A percentile compares a stretch with the other conserved stretches of the same genome.
phyloP scores from a whole-genome alignment of 495 filamentous ascomycete species.

The Apiosordaria backusii region DNA sequence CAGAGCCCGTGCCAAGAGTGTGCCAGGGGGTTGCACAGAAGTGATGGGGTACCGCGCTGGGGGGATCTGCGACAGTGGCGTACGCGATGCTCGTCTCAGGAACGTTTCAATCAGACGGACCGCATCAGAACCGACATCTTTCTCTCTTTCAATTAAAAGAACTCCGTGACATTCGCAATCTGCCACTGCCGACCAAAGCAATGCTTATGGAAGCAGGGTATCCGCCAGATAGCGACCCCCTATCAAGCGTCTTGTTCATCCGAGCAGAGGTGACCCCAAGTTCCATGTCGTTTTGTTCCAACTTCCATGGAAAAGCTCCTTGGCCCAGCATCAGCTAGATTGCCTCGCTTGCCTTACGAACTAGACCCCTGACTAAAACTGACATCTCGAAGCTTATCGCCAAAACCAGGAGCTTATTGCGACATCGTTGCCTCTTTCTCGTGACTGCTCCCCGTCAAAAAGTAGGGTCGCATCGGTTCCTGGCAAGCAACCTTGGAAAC shows the following conservation, averaged over 20 bases:
- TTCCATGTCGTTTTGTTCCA: no score
- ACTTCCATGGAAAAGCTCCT: no score
- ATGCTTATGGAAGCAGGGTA: no score
- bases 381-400: background rate
- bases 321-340: no score
- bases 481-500: background rate
- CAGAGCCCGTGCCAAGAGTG: conserved; percentile 24
- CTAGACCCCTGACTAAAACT: no score
- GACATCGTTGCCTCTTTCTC: background rate
- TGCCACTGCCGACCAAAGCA: no score
- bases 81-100: conserved; percentile 31
- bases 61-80: conserved; percentile 31
- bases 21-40: conserved; percentile 18
- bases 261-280: no score
- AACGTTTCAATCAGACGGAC: conserved; percentile 36
- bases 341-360: no score
- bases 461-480: background rate
- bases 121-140: conserved; percentile 21
- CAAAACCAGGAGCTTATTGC: background rate
- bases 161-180: no score
- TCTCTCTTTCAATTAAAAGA: no score
- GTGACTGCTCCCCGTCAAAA: background rate
- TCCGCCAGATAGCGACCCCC: no score
- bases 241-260: background rate
- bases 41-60: conserved; percentile 15